Evolutionary conservation across 1,284 basidiomycete species (phyloP), one percentile per base, ranked within the genome.

Genomic region (Boletus subluridellus): DNA sequence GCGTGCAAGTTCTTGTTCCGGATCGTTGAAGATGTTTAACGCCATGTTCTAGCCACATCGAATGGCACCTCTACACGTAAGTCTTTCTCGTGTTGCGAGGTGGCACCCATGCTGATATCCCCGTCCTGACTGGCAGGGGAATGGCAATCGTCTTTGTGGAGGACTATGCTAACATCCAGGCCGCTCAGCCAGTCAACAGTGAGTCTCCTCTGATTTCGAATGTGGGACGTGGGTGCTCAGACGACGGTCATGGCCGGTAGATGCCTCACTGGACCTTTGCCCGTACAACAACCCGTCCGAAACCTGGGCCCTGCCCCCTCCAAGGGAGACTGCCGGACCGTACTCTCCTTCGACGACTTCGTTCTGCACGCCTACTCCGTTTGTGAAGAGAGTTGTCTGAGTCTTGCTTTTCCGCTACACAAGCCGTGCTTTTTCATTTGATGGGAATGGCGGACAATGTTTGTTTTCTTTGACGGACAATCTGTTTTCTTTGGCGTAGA

Each of bases 61-160:
- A 73, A 47, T 67, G 65, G 59, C 72, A 73, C 59, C 60, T 73
- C 30, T 63, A 66, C 32, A 35, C 52, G 69, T 68, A 47, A 55
- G 68, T 41, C 32, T 5, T 17, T 24, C 21, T n/a, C 17, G 30
- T 26, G 14, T 15, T 21, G 21, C 14, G 34, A 1, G 24, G 15
- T 15, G 9, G 21, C 10, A 41, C 21, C 7, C 10, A 44, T 37
- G 34, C 37, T 55, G 8, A 53, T 30, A 39, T n/a, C 17, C n/a
- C n/a, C 14, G 11, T 14, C 8, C 4, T 21, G 24, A 9, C 6
- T 34, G 10, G 14, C 24, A 64, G 55, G 21, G 59, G 62, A 8
- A 64, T 64, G 62, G 55, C 63, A 5, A 48, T 63, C 32, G 54
- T 64, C 37, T 64, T 63, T 52, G 51, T 32, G 9, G 47, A 69